Evolutionary conservation across 306 rosid species (phyloP), one percentile per base, ranked within the genome.

Genomic region (Cucurbita argyrosperma): DNA sequence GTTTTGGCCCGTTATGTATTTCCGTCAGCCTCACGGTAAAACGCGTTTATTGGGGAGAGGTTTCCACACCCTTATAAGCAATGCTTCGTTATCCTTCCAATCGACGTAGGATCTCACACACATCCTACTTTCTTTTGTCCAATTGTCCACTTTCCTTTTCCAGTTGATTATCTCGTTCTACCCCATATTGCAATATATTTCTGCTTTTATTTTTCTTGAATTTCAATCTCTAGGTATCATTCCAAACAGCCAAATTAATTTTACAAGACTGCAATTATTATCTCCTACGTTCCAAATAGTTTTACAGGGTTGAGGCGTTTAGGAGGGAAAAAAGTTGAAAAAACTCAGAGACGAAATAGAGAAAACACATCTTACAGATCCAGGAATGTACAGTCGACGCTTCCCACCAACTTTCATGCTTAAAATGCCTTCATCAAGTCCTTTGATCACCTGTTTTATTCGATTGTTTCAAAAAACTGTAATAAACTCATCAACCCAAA

Each of bases 351-450:
- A 6, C 19, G 13, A 4, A 30, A 51, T 9, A n/a, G 77, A 76
- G 80, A 73, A 19, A 78, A 76, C 16, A 80, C 40, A 71, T 81
- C 96, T 81, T 90, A 89, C 98, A 21, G 90, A 21, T 86, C 98
- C 97, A 8, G 98, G 98, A 75, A 93, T 86, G 82, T 85, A 90
- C 64, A 93, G 87, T 26, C 98, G 86, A 30, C 98, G 96, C 82
- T 89, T 90, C 76, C 98, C 97, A 30, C 98, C 97, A 39, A 80
- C 76, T 85, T 86, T 93, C 98, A 93, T 93, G 85, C 81, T 83
- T 83, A 93, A 70, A 8, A 93, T 76, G 46, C 98, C 98, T 86
- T 93, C 98, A 81, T 93, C 98, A 74, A 93, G 98, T 77, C 98
- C 98, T 82, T 86, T 86, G 83, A 93, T 86, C 75, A 93, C 98